Conservation (phyloP, 805 yeast species). For the Sugiyamaella chiloensis region DNA sequence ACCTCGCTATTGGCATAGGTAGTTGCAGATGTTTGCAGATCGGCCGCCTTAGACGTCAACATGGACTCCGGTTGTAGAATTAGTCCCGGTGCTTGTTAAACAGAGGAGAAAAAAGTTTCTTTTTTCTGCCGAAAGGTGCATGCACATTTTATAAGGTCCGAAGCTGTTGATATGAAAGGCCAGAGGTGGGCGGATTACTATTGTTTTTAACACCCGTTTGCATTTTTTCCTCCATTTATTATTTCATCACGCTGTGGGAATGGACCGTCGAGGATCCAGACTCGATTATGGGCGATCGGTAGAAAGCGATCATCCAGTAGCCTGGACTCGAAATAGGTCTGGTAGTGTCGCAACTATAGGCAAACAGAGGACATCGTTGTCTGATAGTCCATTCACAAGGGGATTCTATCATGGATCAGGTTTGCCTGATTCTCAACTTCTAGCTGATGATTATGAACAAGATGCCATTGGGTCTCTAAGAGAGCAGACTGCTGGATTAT, state of each 20-base stretch:
- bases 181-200: neutral
- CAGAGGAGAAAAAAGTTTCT: neutral
- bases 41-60: neutral
- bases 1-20: neutral
- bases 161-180: too few species aligned
- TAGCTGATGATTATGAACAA: constrained; percentile 2
- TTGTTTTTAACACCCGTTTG: neutral
- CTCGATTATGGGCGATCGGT: neutral
- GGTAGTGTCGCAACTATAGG: neutral
- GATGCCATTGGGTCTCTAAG: constrained; percentile 14
- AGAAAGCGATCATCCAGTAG: neutral
- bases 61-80: neutral
- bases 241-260: too few species aligned
- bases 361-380: neutral
- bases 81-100: neutral
- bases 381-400: neutral
- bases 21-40: neutral
- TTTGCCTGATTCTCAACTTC: neutral
- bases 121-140: too few species aligned
- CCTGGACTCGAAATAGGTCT: neutral
- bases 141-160: too few species aligned
- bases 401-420: constrained; percentile 1
- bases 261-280: neutral
- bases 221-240: too few species aligned
- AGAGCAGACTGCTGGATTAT: constrained; percentile 24